Evolutionary conservation across 1,284 basidiomycete species (phyloP), one percentile per base, ranked within the genome.

Genomic region (Sporisorium iseilematis-ciliati): DNA sequence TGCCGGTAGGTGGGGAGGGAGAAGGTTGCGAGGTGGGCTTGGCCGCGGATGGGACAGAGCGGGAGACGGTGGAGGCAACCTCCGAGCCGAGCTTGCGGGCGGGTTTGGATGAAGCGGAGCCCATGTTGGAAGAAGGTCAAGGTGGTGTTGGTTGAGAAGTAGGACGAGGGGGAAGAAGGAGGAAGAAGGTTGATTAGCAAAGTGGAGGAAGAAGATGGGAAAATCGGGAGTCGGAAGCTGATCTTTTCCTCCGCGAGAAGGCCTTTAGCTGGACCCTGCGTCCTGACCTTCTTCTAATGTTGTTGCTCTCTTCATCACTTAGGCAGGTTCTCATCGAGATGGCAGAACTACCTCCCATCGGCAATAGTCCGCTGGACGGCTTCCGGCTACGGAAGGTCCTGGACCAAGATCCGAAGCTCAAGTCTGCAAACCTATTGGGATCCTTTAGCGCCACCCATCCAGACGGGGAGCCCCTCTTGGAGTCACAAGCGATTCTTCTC

Each of bases 401-500:
- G 20, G 67, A 79, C 45, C 70, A 82, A 49, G 81, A 81, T 42
- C 75, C 78, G 0, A 73, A 76, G n/a, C 48, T 59, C 18, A 70
- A 71, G n/a, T 63, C 72, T 1, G 62, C 64, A 16, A 77, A 74
- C 49, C 53, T 79, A 1, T 58, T 81, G 10, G 80, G 77, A 0
- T 40, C 59, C n/a, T 68, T 73, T 20, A 21, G 21, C 8, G 41
- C 23, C 40, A 58, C 35, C 7, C 16, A 38, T 7, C 4, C 43
- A 0, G 51, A 61, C 4, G 62, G 58, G 3, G n/a, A 29, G 7
- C 26, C 14, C 14, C 14, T 38, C 16, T 14, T 38, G 1, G 3
- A 38, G 14, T 12, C 71, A 72, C 65, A 59, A 10, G 83, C 80
- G 11, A 69, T 84, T 10, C 58, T 84, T 11, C 58, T 83, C 18